These are phyloP conservation scores for Termitomyces sp. DNA, from an alignment of 768 basidiomycete genomes.

Conservation along the genomic window DNA sequence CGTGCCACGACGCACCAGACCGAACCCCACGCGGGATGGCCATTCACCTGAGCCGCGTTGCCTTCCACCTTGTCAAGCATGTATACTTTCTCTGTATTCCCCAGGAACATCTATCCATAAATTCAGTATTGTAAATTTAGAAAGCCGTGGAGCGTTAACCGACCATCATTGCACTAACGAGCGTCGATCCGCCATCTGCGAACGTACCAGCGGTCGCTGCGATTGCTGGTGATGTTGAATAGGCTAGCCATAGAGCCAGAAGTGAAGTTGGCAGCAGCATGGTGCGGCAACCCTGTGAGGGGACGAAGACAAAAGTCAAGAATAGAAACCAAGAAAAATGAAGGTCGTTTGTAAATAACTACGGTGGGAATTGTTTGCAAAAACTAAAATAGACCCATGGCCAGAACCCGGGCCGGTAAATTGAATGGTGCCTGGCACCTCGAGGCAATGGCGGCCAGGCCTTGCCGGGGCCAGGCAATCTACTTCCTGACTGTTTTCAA, in stretches of 20 bases:
- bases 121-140: background rate
- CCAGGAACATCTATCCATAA: conserved; percentile 53
- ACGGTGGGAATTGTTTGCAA: background rate
- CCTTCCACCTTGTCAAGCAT: conserved; percentile 76
- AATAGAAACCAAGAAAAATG: background rate
- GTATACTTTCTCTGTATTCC: conserved; percentile 63
- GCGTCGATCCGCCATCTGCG: conserved; percentile 28
- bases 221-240: conserved; percentile 15
- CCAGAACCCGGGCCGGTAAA: background rate
- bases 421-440: background rate
- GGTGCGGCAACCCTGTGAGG: background rate
- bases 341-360: background rate
- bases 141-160: background rate
- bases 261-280: conserved; percentile 15
- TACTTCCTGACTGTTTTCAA: background rate
- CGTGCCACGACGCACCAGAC: conserved; percentile 12
- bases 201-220: conserved; percentile 28
- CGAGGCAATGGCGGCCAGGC: background rate
- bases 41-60: conserved; percentile 50
- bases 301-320: background rate
- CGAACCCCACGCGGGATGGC: conserved; percentile 55
- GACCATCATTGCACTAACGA: conserved; percentile 36
- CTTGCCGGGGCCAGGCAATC: background rate
- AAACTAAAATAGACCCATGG: background rate
- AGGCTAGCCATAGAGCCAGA: conserved; percentile 21